phyloP scores from a whole-genome alignment of 2,329 filamentous ascomycete genomes.

The Fusarium domesticum region DNA sequence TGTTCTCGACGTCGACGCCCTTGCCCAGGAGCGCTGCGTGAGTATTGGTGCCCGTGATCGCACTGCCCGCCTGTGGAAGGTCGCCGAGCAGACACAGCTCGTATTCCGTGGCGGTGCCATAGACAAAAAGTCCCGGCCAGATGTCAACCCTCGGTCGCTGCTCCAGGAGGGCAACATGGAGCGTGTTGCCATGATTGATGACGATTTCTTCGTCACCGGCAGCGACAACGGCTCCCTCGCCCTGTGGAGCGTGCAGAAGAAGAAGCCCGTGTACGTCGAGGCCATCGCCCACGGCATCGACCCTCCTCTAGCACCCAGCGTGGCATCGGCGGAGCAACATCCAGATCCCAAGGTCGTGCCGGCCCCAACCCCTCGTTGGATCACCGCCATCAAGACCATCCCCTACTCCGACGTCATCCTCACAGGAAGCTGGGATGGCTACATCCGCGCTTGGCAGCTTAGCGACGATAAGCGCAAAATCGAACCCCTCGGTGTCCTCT shows the following conservation, averaged over 20 bases:
- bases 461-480: constrained; percentile 79
- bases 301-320: constrained; percentile 61
- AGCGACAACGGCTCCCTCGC: constrained; percentile 85
- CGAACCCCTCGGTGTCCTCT: constrained; percentile 67
- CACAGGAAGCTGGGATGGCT: constrained; percentile 88
- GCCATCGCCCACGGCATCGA: constrained; percentile 84
- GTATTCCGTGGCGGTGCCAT: constrained; percentile 85
- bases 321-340: constrained; percentile 69
- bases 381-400: constrained; percentile 82
- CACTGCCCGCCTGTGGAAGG: constrained; percentile 92
- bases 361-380: constrained; percentile 73
- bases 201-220: constrained; percentile 85
- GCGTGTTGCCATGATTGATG: constrained; percentile 84
- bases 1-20: constrained; percentile 77
- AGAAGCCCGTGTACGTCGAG: constrained; percentile 84
- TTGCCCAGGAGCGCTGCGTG: constrained; percentile 83
- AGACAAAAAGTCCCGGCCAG: constrained; percentile 47
- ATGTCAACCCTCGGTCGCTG: constrained; percentile 50
- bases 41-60: constrained; percentile 88
- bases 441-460: constrained; percentile 79
- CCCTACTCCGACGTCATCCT: constrained; percentile 89
- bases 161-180: constrained; percentile 84
- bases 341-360: constrained; percentile 60
- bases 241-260: constrained; percentile 88
- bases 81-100: constrained; percentile 90